Evolutionary conservation across 371 early-diverging fungal genomes (phyloP), one percentile per base, ranked within the genome.

Genomic region (Capniomyces stellatus): DNA sequence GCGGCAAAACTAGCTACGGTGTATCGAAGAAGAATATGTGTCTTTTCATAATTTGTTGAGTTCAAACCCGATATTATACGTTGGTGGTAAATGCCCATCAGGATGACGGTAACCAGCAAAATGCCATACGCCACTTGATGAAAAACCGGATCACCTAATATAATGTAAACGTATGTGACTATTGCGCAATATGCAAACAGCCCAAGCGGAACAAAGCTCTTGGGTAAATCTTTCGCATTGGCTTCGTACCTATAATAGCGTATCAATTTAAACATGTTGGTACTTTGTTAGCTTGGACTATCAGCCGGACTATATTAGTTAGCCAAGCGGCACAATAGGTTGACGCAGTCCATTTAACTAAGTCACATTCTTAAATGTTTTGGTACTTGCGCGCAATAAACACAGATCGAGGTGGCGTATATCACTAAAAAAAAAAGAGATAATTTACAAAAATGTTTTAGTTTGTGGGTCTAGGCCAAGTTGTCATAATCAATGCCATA

Each of bases 41-140:
- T 61, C 51, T 75, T 71, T 12, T 63, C 51, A 27, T 51, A 54
- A 10, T 59, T 57, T 0, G 56, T 59, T 21, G 51, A 22, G n/a
- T 67, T 55, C n/a, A 69, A 65, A 28, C 75, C 60, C 43, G 60
- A 56, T 3, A 67, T 52, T 52, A 62, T 63, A 19, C 58, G 54
- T 51, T 67, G 58, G 25, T 76, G 57, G 48, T 68, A 65, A 35
- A 66, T 61, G 39, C 76, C 67, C 43, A 74, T 68, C 25, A 69
- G 57, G 3, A 81, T 64, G 12, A 80, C 46, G 3, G 64, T 58
- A 13, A 68, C 46, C 1, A 79, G 74, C 13, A 75, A 67, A 3
- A 77, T 21, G 10, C 56, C 82, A 58, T 83, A 87, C 29, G 75
- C 63, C 0, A 82, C 70, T 69, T 87, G 82, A 66, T 83, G 84